Percentiles rank a stretch among this genome's conserved stretches.
Conservation (phyloP, 306 rosid genomes). For the Hippophae gyantsensis region DNA sequence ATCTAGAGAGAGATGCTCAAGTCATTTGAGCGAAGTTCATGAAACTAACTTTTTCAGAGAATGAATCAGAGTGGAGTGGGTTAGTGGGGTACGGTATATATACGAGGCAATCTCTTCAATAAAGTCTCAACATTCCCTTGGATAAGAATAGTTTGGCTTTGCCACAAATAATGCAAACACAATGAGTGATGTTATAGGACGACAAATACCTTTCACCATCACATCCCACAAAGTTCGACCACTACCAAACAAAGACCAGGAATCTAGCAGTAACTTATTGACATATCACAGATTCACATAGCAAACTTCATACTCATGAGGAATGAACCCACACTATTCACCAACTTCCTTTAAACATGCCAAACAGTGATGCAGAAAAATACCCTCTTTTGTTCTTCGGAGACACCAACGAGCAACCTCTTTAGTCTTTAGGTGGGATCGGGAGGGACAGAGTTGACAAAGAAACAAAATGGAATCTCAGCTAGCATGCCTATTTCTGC, state of each 20-base stretch:
- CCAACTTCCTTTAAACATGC: too few species aligned
- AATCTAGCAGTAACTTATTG: constrained; percentile 12
- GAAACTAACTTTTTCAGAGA: background rate
- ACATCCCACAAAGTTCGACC: constrained; percentile 43
- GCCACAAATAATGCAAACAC: constrained; percentile 23
- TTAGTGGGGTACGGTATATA: constrained; percentile 13
- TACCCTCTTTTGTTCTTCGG: too few species aligned
- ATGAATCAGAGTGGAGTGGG: background rate
- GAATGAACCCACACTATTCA: too few species aligned
- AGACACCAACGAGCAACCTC: too few species aligned
- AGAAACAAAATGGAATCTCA: too few species aligned
- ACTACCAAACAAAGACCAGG: constrained; percentile 32
- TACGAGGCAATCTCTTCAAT: background rate
- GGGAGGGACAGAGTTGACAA: too few species aligned
- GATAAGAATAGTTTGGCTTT: constrained; percentile 8
- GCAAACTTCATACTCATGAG: constrained; percentile 32
- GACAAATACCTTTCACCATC: constrained; percentile 37
- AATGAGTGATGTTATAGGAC: constrained; percentile 26
- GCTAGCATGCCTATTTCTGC: too few species aligned
- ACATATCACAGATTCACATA: constrained; percentile 28
- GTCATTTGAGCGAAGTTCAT: background rate
- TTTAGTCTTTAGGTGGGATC: too few species aligned
- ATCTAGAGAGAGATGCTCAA: too few species aligned
- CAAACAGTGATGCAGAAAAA: too few species aligned
- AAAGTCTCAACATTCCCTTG: constrained; percentile 8